A percentile compares a stretch with the other conserved stretches of the same genome.
phyloP scores from a whole-genome alignment of 164 flowering plant genomes.

The Protea cynaroides region DNA sequence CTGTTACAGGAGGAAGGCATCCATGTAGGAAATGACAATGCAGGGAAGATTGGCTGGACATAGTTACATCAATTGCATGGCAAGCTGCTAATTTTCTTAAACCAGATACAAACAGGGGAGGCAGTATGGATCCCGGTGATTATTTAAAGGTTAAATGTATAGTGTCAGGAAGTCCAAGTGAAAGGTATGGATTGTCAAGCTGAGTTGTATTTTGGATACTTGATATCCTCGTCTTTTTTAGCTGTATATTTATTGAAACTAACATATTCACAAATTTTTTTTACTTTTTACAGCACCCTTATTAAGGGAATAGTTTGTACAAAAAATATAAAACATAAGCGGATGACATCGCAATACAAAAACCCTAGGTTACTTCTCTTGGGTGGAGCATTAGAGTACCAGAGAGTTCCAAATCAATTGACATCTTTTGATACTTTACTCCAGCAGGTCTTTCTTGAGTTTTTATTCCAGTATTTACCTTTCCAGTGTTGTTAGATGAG shows the following conservation, averaged over 20 bases:
- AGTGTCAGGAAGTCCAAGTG: conserved; percentile 64
- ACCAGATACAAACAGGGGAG: conserved; percentile 87
- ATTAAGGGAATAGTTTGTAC: conserved; percentile 95
- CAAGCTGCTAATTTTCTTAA: conserved; percentile 91
- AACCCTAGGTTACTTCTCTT: conserved; percentile 76
- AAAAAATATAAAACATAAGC: conserved; percentile 95
- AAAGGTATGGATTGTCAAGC: conserved; percentile 46
- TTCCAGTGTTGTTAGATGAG: too few species aligned
- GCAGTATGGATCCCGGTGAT: conserved; percentile 96
- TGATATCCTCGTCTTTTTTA: conserved; percentile 1
- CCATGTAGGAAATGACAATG: conserved; percentile 26
- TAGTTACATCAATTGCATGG: conserved; percentile 72
- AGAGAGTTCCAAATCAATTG: conserved; percentile 68
- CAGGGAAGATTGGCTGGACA: conserved; percentile 65
- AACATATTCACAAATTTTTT: neutral
- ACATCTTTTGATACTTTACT: conserved; percentile 81
- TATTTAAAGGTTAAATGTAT: conserved; percentile 92
- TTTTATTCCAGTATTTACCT: too few species aligned
- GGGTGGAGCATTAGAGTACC: conserved; percentile 95
- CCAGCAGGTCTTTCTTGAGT: conserved; percentile 62
- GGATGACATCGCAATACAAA: conserved; percentile 93
- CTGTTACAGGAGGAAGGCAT: conserved; percentile 76
- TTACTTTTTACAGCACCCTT: conserved; percentile 53
- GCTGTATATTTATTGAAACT: neutral
- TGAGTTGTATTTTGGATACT: neutral